Percentiles rank a stretch among this genome's conserved stretches.
These are phyloP conservation scores for Huntiella decipiens DNA, from an alignment of 2,329 filamentous ascomycete genomes.

Conservation along the genomic window DNA sequence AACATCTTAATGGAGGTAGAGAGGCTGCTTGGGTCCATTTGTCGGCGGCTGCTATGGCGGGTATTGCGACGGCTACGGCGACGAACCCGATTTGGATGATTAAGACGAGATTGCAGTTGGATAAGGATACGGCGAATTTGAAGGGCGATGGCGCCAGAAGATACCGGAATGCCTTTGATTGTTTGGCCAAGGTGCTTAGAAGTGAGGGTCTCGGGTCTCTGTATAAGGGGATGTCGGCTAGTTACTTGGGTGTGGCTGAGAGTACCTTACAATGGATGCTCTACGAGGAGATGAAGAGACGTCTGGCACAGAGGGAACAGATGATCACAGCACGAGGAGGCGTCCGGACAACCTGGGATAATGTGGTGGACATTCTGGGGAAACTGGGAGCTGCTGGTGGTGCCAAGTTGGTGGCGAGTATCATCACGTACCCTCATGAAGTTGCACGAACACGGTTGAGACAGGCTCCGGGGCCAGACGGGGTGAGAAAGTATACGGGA, in stretches of 20 bases:
- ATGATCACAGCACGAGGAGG: slow-evolving; percentile 37
- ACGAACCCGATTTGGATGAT: slow-evolving; percentile 96
- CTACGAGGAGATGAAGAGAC: slow-evolving; percentile 78
- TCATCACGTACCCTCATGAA: slow-evolving; percentile 85
- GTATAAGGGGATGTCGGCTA: slow-evolving; percentile 80
- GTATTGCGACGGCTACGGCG: slow-evolving; percentile 70
- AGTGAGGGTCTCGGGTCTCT: slow-evolving; percentile 66
- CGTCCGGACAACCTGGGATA: slow-evolving; percentile 51
- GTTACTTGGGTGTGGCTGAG: slow-evolving; percentile 79
- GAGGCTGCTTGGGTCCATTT: slow-evolving; percentile 63
- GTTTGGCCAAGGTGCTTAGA: slow-evolving; percentile 60
- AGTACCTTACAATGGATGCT: slow-evolving; percentile 84
- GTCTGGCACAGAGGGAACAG: slow-evolving; percentile 46
- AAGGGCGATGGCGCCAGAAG: slow-evolving; percentile 37
- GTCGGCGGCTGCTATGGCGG: slow-evolving; percentile 54
- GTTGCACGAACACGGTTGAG: slow-evolving; percentile 69
- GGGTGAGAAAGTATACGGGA: slow-evolving; percentile 68
- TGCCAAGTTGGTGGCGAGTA: slow-evolving; percentile 69
- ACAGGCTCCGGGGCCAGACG: slow-evolving; percentile 54
- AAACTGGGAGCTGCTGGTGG: slow-evolving; percentile 61
- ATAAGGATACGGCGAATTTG: slow-evolving; percentile 58
- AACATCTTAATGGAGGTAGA: slow-evolving; percentile 51
- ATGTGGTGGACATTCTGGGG: slow-evolving; percentile 57
- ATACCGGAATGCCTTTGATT: slow-evolving; percentile 80
- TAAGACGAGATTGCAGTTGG: slow-evolving; percentile 81